Percentiles rank a stretch among this genome's conserved stretches.
phyloP scores from a whole-genome alignment of 352 stramenopile genomes.

The Phytophthora sp. region DNA sequence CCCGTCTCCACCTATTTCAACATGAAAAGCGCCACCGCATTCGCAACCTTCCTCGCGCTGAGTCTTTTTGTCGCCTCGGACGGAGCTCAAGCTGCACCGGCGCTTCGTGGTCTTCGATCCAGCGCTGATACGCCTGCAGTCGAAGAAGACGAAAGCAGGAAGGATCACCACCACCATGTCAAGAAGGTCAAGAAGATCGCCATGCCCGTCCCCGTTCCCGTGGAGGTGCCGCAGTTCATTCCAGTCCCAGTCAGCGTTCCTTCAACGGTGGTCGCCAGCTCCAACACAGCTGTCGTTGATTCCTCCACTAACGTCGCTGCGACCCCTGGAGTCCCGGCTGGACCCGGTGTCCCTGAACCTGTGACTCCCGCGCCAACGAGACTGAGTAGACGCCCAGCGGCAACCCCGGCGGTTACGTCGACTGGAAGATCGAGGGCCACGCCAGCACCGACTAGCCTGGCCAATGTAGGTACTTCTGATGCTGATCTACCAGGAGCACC shows the following conservation, averaged over 20 bases:
- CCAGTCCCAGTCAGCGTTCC: too few relatives aligned
- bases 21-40: constrained; percentile 18
- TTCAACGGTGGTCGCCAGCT: too few relatives aligned
- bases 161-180: constrained; percentile 27
- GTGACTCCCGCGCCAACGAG: constrained; percentile 28
- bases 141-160: constrained; percentile 19
- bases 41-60: constrained; percentile 21
- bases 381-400: constrained; percentile 10
- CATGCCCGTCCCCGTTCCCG: too few relatives aligned
- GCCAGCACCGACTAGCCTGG: constrained; percentile 22
- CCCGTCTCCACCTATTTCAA: too few relatives aligned
- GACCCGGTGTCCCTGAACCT: constrained; percentile 10
- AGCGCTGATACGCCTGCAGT: constrained; percentile 1
- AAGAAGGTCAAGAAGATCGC: too few relatives aligned
- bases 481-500: neutral
- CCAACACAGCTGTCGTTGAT: constrained; percentile 29
- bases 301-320: too few relatives aligned
- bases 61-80: constrained; percentile 14
- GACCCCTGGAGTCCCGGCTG: neutral
- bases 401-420: constrained; percentile 19
- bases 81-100: constrained; percentile 1
- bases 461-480: constrained; percentile 1
- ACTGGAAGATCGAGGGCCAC: constrained; percentile 17
- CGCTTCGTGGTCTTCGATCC: constrained; percentile 5
- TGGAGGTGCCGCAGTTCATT: constrained; percentile 34